These are phyloP conservation scores for Obelidium mucronatum DNA, from an alignment of 192 early-diverging fungal species.

Conservation along the genomic window DNA sequence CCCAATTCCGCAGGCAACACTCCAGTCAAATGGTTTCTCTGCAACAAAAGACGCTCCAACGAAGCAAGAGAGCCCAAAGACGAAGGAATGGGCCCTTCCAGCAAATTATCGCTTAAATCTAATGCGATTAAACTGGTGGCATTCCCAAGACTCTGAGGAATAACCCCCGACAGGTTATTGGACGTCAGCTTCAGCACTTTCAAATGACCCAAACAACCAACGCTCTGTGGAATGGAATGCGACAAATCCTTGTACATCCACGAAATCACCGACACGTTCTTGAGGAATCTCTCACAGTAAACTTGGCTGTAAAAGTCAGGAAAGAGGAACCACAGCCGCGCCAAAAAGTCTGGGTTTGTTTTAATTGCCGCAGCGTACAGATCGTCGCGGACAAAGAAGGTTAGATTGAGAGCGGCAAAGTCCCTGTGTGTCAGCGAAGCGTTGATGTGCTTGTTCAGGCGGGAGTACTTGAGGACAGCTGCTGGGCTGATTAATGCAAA, in stretches of 20 bases:
- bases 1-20: not conserved
- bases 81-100: not conserved
- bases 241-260: not conserved
- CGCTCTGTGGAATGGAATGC: not conserved
- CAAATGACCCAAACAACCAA: not conserved
- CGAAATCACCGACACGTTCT: not conserved
- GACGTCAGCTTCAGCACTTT: not conserved
- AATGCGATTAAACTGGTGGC: not conserved
- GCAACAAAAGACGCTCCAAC: not conserved
- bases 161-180: not conserved
- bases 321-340: not conserved
- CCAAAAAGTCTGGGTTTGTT: not conserved
- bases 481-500: not conserved
- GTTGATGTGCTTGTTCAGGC: not conserved
- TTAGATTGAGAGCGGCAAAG: not conserved
- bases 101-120: not conserved
- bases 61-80: not conserved
- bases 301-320: not conserved
- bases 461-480: not conserved
- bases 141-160: not conserved
- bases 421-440: not conserved
- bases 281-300: not conserved
- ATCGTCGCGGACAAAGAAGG: not conserved
- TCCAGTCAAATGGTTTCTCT: not conserved
- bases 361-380: not conserved